Conservation (phyloP, 2,329 filamentous ascomycete species). For the Venturia carpophila region DNA sequence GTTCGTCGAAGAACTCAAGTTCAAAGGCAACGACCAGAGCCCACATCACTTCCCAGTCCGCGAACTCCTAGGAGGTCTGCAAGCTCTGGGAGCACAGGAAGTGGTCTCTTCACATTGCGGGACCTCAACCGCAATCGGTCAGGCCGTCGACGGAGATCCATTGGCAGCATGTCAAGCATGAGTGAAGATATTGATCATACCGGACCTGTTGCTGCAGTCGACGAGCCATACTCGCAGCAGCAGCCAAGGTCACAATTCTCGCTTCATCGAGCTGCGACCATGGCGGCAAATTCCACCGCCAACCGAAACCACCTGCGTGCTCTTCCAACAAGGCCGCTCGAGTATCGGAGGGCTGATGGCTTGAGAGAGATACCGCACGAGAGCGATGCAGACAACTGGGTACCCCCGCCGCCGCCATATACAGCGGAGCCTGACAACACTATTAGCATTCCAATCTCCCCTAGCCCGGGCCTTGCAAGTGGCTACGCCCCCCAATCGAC, state of each 20-base stretch:
- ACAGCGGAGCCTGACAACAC: slow-evolving; percentile 47
- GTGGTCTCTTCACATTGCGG: slow-evolving; percentile 7
- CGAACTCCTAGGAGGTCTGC: slow-evolving; percentile 12
- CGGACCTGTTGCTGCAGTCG: slow-evolving; percentile 26
- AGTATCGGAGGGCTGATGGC: slow-evolving; percentile 62
- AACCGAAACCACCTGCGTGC: slow-evolving; percentile 59
- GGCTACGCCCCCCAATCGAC: not conserved
- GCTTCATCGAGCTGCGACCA: slow-evolving; percentile 37
- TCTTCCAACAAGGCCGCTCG: slow-evolving; percentile 46
- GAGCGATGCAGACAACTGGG: slow-evolving; percentile 83
- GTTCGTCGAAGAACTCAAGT: slow-evolving; percentile 33
- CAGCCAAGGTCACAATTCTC: slow-evolving; percentile 35
- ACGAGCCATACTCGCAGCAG: slow-evolving; percentile 34
- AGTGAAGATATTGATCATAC: slow-evolving; percentile 28
- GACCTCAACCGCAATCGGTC: slow-evolving; percentile 9
- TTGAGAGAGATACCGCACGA: slow-evolving; percentile 70
- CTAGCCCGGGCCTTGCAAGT: not conserved
- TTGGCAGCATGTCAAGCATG: slow-evolving; percentile 19
- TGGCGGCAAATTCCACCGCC: slow-evolving; percentile 58
- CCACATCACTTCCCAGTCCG: not conserved
- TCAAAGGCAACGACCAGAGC: slow-evolving; percentile 24
- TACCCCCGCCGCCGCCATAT: slow-evolving; percentile 76
- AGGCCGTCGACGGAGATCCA: slow-evolving; percentile 16
- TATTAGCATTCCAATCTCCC: slow-evolving; percentile 14
- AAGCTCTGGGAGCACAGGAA: slow-evolving; percentile 16